Evolutionary conservation across 768 basidiomycete species (phyloP), one percentile per base, ranked within the genome.

Genomic region (Boletus rex-veris): DNA sequence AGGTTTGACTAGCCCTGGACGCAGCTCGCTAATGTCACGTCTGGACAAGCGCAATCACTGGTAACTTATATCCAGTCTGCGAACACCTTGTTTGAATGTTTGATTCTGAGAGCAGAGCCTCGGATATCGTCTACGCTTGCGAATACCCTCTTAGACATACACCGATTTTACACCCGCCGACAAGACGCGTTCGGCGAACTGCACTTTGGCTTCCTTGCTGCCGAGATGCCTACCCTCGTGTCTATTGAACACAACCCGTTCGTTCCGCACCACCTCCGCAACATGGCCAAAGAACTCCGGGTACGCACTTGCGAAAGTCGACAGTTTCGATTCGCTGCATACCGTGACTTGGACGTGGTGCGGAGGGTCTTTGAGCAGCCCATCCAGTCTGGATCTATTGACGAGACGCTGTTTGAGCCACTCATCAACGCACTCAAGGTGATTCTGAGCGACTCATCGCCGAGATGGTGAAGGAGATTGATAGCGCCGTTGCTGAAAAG

Each of bases 401-500:
- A 75, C 11, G 81, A 82, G 57, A 74, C 74, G 21, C 70, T 84
- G 24, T 81, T 80, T 47, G 83, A 86, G 52, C 79, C 80, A 18
- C 77, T 88, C 26, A 79, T 90, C 28, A 80, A 80, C 50, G 86
- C 87, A 8, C 69, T 92, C 50, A 78, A 82, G 46, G 73, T 83
- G 58, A 81, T 91, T 52, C 71, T 92, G 19, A 82, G 81, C 44
- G 86, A 88, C 54, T 77, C 60, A 83, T 92, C 6, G 87, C 87
- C 18, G 86, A 90, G 64, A 87, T 92, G 80, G 79, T 85, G 18
- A 78, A 80, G 58, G 86, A 86, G 28, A 84, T 86, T 9, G 84
- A 85, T 43, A 77, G 73, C 41, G 72, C 76, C 0, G 83, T 92
- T 31, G 86, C 83, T 5, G 78, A 77, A 48, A 90, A 88, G 80